Evolutionary conservation across 108 stramenopile species (phyloP), one percentile per base, ranked within the genome.

Genomic region (Skeletonema potamos): DNA sequence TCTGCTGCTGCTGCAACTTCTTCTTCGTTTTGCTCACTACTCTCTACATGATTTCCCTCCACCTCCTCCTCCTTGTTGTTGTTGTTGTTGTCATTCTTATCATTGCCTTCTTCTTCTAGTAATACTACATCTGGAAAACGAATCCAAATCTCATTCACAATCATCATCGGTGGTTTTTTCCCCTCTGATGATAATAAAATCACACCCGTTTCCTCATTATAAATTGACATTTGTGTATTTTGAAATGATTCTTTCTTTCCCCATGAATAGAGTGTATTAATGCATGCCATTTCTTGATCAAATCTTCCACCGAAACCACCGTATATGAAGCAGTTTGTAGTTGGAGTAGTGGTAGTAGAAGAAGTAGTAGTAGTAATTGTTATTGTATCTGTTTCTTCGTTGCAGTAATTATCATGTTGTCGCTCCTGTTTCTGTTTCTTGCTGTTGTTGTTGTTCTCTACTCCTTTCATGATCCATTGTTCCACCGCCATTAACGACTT

Each of bases 261-360:
- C 89, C 90, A 91, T n/a, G 74, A 76, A 59, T 72, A 89, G 7
- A 92, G 63, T 8, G 90, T 86, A 43, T 88, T 85, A 27, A 94
- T 70, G 39, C 79, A 77, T 28, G 79, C 93, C 93, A 94, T 94
- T 83, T 90, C 91, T 77, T 94, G 93, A 64, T 94, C 93, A 37
- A 94, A 94, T 55, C 93, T 82, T 27, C 93, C 93, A 37, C 93
- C 93, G 78, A 92, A 94, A 44, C 86, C 93, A 11, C 93, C 93
- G 62, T 92, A 94, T 9, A 94, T 78, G 36, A 71, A 75, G 10
- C 76, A 58, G 34, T 68, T 80, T 37, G 72, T 59, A 66, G 37
- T 34, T n/a, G n/a, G n/a, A n/a, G n/a, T n/a, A n/a, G n/a, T n/a
- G n/a, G n/a, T n/a, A n/a, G n/a, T n/a, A n/a, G n/a, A n/a, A n/a